Evolutionary conservation across 1,284 basidiomycete species (phyloP).

Genomic region (Ustilago sp.): DNA sequence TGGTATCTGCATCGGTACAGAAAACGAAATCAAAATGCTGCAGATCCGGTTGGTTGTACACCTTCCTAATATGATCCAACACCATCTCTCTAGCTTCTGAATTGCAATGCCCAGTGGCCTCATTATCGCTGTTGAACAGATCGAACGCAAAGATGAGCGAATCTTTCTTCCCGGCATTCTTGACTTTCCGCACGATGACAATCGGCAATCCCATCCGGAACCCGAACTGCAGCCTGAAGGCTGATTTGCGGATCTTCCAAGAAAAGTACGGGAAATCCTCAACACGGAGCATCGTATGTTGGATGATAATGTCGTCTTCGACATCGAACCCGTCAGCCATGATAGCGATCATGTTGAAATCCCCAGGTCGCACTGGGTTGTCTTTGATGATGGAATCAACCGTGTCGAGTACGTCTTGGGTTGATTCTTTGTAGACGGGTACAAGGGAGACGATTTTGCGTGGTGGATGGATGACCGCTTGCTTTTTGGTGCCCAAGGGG

Average conservation of each 20-base stretch:
- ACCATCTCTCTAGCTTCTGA: constrained; percentile 26
- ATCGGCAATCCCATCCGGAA: constrained; percentile 23
- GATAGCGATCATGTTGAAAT: constrained; percentile 39
- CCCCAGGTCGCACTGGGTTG: constrained; percentile 18
- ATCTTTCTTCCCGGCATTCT: constrained; percentile 44
- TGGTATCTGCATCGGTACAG: constrained; percentile 41
- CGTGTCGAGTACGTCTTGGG: constrained; percentile 36
- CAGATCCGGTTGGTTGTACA: constrained; percentile 26
- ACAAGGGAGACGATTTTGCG: constrained; percentile 40
- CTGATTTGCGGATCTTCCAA: constrained; percentile 40
- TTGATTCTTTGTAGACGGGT: constrained; percentile 38
- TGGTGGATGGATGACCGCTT: constrained; percentile 22
- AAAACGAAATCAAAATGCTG: constrained; percentile 37
- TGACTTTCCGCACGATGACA: constrained; percentile 36
- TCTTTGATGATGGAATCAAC: constrained; percentile 43
- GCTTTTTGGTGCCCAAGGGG: constrained; percentile 25
- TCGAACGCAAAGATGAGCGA: constrained; percentile 45
- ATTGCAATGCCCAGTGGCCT: constrained; percentile 31
- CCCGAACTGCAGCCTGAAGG: constrained; percentile 32
- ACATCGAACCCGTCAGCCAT: constrained; percentile 42
- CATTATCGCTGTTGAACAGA: constrained; percentile 42
- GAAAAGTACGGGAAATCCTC: constrained; percentile 35
- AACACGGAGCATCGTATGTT: constrained; percentile 17
- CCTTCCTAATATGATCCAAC: constrained; percentile 22
- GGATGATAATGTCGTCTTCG: constrained; percentile 33